Percentiles rank a stretch among this genome's conserved stretches.
These are phyloP conservation scores for Letharia lupina DNA, from an alignment of 495 filamentous ascomycete species.

Conservation along the genomic window DNA sequence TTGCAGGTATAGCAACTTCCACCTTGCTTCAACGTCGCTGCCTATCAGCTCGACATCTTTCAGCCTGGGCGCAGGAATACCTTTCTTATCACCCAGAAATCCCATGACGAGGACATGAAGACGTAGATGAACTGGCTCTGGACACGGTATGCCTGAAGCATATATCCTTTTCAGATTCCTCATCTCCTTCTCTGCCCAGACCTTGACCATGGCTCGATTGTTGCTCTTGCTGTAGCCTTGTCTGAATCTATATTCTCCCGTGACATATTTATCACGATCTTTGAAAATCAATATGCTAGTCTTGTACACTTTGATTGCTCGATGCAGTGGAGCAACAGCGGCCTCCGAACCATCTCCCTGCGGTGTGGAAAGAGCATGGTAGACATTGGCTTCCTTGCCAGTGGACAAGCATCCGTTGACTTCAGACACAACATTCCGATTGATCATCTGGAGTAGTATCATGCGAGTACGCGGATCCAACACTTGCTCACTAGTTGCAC, in stretches of 20 bases:
- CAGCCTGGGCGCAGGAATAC: slow-evolving; percentile 75
- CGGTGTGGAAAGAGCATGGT: slow-evolving; percentile 58
- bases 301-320: slow-evolving; percentile 97
- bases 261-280: slow-evolving; percentile 89
- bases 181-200: slow-evolving; percentile 99
- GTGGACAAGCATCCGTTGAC: slow-evolving; percentile 89
- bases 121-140: slow-evolving; percentile 79
- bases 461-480: slow-evolving; percentile 88
- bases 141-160: slow-evolving; percentile 75
- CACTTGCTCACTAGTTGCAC: slow-evolving; percentile 88
- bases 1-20: slow-evolving; percentile 71
- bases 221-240: slow-evolving; percentile 83
- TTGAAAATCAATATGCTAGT: slow-evolving; percentile 95
- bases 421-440: slow-evolving; percentile 68
- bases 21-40: slow-evolving; percentile 50
- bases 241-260: slow-evolving; percentile 78
- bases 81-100: slow-evolving; percentile 81
- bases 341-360: slow-evolving; percentile 33
- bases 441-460: slow-evolving; percentile 93
- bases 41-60: slow-evolving; percentile 60
- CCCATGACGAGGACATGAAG: slow-evolving; percentile 89
- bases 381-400: slow-evolving; percentile 97
- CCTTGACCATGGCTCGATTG: slow-evolving; percentile 89
- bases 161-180: slow-evolving; percentile 81
- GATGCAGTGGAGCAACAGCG: slow-evolving; percentile 43